phyloP scores from a whole-genome alignment of 805 yeast genomes.

The Saturnispora ahearnii region DNA sequence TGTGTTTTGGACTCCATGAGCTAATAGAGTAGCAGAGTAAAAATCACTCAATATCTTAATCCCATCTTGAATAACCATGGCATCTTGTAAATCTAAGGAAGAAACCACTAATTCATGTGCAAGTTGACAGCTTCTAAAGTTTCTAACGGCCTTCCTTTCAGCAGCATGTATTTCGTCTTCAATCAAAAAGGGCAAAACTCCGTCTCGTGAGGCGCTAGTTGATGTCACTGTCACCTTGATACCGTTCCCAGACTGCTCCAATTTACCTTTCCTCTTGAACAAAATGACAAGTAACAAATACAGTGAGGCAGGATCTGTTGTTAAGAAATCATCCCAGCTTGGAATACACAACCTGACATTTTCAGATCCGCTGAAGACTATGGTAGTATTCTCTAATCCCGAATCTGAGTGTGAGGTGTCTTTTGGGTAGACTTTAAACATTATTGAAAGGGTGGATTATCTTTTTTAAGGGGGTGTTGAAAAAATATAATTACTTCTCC shows the following conservation, averaged over 20 bases:
- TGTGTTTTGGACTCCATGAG: neutral
- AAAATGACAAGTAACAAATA: neutral
- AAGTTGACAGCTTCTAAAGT: slow-evolving; percentile 2
- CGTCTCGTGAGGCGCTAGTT: slow-evolving; percentile 39
- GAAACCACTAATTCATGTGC: slow-evolving; percentile 2
- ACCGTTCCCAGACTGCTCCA: neutral
- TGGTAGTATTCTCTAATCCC: neutral
- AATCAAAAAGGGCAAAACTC: slow-evolving; percentile 47
- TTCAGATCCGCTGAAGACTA: slow-evolving; percentile 1
- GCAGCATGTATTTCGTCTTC: slow-evolving; percentile 33
- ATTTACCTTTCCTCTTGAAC: neutral
- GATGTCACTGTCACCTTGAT: slow-evolving; percentile 34
- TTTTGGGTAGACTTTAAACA: neutral
- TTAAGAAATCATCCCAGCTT: neutral
- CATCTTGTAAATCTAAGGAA: neutral
- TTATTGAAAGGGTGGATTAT: neutral
- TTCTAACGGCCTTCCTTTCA: neutral
- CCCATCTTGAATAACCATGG: neutral
- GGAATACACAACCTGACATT: slow-evolving; percentile 2
- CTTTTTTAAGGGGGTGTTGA: neutral
- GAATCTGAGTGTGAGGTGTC: neutral
- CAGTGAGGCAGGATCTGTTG: neutral
- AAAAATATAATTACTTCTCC: neutral
- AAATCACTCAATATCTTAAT: neutral
- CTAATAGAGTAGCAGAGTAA: neutral